These are phyloP conservation scores for Debaryomyces castellii DNA, from an alignment of 805 yeast genomes.

Conservation along the genomic window DNA sequence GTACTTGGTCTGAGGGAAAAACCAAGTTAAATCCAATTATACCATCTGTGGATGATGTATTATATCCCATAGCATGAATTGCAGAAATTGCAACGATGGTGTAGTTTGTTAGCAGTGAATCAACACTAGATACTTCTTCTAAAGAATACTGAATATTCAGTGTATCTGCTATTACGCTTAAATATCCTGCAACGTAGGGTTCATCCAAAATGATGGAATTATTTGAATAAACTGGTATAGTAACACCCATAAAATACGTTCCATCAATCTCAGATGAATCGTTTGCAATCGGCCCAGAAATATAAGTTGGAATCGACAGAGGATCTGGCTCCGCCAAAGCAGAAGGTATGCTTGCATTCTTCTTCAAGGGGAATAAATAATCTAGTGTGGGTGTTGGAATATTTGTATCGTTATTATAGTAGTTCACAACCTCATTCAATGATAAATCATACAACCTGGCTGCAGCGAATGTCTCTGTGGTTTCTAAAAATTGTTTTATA, in stretches of 20 bases:
- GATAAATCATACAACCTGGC: constrained; percentile 68
- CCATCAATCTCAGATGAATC: constrained; percentile 31
- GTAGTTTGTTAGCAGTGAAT: constrained; percentile 19
- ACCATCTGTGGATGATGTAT: constrained; percentile 24
- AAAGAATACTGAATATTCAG: constrained; percentile 29
- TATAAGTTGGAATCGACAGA: constrained; percentile 17
- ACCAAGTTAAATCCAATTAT: constrained; percentile 45
- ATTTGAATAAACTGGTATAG: constrained; percentile 73
- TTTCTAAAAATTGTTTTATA: constrained; percentile 59
- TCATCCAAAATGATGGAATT: constrained; percentile 60
- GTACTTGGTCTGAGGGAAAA: not conserved
- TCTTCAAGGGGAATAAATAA: constrained; percentile 50
- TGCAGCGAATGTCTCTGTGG: constrained; percentile 61
- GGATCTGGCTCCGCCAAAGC: constrained; percentile 7
- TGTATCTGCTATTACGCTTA: constrained; percentile 53
- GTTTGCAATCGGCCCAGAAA: constrained; percentile 64
- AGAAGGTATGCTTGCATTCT: constrained; percentile 35
- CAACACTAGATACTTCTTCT: constrained; percentile 15
- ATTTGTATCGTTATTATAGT: constrained; percentile 25
- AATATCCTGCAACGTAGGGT: constrained; percentile 66
- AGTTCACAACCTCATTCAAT: constrained; percentile 44
- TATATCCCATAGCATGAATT: constrained; percentile 17
- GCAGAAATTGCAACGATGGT: constrained; percentile 32
- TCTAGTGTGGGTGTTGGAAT: constrained; percentile 29
- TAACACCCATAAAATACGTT: constrained; percentile 65